Evolutionary conservation across 768 basidiomycete genomes (phyloP).

Genomic region (Russula emetica): DNA sequence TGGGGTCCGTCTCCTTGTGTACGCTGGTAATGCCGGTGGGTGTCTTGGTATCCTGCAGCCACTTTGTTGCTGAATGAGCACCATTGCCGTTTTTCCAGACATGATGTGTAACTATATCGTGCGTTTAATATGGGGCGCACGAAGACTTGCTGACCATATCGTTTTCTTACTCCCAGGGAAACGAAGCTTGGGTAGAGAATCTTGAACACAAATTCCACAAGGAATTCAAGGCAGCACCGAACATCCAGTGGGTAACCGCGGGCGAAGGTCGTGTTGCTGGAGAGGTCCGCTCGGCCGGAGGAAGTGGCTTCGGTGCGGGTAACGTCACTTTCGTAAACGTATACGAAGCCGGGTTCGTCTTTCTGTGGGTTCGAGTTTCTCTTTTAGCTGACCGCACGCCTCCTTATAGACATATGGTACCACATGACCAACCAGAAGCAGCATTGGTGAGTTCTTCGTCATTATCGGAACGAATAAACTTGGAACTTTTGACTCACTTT

Average conservation of each 20-base stretch:
- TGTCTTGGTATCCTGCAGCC: not conserved
- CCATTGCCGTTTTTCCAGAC: slow-evolving; percentile 33
- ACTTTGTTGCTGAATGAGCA: not conserved
- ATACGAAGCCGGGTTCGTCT: slow-evolving; percentile 70
- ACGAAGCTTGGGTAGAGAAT: slow-evolving; percentile 67
- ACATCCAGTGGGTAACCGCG: slow-evolving; percentile 54
- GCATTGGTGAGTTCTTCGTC: slow-evolving; percentile 54
- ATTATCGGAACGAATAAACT: not conserved
- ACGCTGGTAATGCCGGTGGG: slow-evolving; percentile 75
- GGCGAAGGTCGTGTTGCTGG: slow-evolving; percentile 57
- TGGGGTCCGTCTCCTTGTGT: slow-evolving; percentile 81
- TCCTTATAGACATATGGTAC: slow-evolving; percentile 73
- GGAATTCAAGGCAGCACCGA: slow-evolving; percentile 51
- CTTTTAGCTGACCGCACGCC: not conserved
- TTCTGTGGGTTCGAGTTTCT: not conserved
- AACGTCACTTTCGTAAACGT: slow-evolving; percentile 80
- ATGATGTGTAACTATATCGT: slow-evolving; percentile 87
- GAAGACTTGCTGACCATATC: not conserved
- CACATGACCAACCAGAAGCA: slow-evolving; percentile 84
- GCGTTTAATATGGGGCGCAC: slow-evolving; percentile 27
- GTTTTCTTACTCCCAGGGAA: slow-evolving; percentile 47
- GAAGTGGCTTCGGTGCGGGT: slow-evolving; percentile 62
- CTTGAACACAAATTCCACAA: slow-evolving; percentile 58
- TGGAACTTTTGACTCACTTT: slow-evolving; percentile 8
- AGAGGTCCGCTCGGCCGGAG: slow-evolving; percentile 64